A percentile compares a stretch with the other conserved stretches of the same genome.
Conservation (phyloP, 192 early-diverging fungal species). For the Podila verticillata region DNA sequence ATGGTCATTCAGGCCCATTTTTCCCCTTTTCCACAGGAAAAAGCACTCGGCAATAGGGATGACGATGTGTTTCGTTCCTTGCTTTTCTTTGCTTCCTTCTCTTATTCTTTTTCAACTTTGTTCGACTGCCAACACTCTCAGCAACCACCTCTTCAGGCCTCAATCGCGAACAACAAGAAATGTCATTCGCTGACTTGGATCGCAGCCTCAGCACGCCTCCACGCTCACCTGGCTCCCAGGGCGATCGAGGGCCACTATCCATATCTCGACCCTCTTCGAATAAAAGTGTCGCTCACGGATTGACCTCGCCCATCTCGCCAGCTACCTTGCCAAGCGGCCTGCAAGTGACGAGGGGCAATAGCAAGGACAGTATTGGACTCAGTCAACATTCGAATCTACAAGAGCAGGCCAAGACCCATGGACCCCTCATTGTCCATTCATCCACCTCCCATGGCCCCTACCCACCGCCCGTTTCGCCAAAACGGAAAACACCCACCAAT, state of each 20-base stretch:
- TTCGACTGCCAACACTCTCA: too few species aligned
- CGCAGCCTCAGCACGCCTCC: constrained; percentile 35
- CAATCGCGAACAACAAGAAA: neutral
- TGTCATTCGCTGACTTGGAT: constrained; percentile 40
- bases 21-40: too few species aligned
- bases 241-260: neutral
- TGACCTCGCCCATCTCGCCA: constrained; percentile 4
- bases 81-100: neutral
- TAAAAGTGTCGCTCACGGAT: neutral
- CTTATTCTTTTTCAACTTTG: neutral
- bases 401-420: neutral
- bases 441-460: constrained; percentile 10
- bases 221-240: constrained; percentile 9
- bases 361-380: constrained; percentile 16
- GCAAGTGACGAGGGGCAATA: constrained; percentile 23
- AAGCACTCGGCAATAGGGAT: too few species aligned
- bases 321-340: constrained; percentile 13
- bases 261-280: neutral
- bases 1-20: too few species aligned
- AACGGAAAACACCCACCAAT: constrained; percentile 13
- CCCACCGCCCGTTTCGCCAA: constrained; percentile 32
- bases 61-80: too few species aligned
- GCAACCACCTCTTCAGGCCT: too few species aligned
- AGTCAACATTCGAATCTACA: neutral
- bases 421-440: neutral